Evolutionary conservation across 345 rosid species (phyloP), one percentile per base, ranked within the genome.

Genomic region (Populus pruinosa): DNA sequence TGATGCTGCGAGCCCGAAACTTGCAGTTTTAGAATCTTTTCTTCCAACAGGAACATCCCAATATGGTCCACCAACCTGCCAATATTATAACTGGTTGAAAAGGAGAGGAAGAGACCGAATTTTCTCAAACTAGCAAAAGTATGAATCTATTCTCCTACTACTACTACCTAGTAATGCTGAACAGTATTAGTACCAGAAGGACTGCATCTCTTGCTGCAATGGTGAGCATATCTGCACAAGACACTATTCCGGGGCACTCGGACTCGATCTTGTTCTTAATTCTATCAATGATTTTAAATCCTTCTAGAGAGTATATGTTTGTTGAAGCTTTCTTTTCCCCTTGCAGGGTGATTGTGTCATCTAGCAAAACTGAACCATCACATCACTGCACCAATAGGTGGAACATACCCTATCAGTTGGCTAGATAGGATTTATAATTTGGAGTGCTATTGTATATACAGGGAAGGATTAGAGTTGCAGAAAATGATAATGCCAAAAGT

Each of bases 41-140:
- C 99, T 92, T 80, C 99, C 98, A 41, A 93, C 81, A 4, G 93
- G 97, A 82, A 95, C 97, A 74, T 93, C 93, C 99, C 99, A 95
- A 64, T 91, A 89, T 29, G 99, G 97, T 67, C 98, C 99, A 38
- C 98, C 98, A 67, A 94, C 97, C 97, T 93, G 83, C 21, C 11
- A 72, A 35, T 50, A 74, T 56, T 39, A 53, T 11, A 17, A 23
- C 21, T 11, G 56, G 36, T n/a, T 7, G 44, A 21, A 29, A 20
- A 11, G 55, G 20, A 43, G n/a, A 50, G 2, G 29, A 38, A 12
- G 29, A 25, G 50, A 35, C 61, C 29, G 11, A 67, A 3, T 8
- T 12, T 17, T 21, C 55, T 41, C 9, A 16, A 41, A 5, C 14
- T 5, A 55, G 23, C 17, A 21, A 18, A 4, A 13, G 12, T 12